phyloP scores from a whole-genome alignment of 257 asterid species.

The Pogostemon cablin region DNA sequence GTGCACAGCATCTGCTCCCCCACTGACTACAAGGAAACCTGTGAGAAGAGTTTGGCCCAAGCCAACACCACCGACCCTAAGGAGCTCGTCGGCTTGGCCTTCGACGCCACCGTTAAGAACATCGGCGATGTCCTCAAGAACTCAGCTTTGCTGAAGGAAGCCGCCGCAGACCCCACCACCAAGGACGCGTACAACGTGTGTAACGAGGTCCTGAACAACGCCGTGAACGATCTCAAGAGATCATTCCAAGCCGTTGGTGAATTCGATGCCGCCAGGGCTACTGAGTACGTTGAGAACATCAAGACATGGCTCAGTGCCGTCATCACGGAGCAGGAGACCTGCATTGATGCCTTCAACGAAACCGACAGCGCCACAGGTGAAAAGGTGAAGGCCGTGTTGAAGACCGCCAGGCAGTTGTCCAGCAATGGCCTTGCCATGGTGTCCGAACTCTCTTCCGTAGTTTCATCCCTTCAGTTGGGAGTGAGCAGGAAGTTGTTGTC shows the following conservation, averaged over 20 bases:
- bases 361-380: slow-evolving; percentile 61
- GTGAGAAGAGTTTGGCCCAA: slow-evolving; percentile 44
- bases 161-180: slow-evolving; percentile 53
- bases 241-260: slow-evolving; percentile 38
- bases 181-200: slow-evolving; percentile 52
- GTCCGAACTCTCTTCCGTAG: slow-evolving; percentile 29
- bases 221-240: slow-evolving; percentile 60
- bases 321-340: slow-evolving; percentile 63
- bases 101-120: slow-evolving; percentile 39
- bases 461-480: slow-evolving; percentile 27
- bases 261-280: slow-evolving; percentile 32
- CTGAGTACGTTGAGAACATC: slow-evolving; percentile 44
- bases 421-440: slow-evolving; percentile 73
- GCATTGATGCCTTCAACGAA: slow-evolving; percentile 75
- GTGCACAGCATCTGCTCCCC: slow-evolving; percentile 57
- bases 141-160: slow-evolving; percentile 45
- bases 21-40: slow-evolving; percentile 59
- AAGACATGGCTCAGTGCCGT: slow-evolving; percentile 68
- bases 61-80: slow-evolving; percentile 61
- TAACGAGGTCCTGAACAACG: slow-evolving; percentile 44
- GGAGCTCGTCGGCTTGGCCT: slow-evolving; percentile 55
- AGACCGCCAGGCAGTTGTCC: slow-evolving; percentile 48
- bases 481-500: slow-evolving; percentile 39
- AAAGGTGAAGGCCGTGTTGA: slow-evolving; percentile 57
- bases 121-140: slow-evolving; percentile 42